Base-by-base conservation (phyloP, 2,329 filamentous ascomycete genomes). In the Chaetomiaceae sp. region DNA sequence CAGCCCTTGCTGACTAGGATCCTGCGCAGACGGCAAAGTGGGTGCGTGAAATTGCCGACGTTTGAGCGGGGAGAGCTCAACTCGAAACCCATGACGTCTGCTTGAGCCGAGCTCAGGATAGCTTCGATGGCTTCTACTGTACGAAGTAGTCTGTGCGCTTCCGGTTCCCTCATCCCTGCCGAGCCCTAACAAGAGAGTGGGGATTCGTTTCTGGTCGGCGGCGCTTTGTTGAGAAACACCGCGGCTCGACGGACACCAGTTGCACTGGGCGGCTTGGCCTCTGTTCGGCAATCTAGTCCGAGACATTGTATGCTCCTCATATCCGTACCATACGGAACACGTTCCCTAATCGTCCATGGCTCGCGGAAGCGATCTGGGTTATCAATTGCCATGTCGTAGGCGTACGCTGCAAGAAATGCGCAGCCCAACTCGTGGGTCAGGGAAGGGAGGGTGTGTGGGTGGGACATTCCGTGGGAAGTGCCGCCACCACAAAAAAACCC, bases 111-210 rank as follows among this genome's bases (percentile, higher is more conserved):
- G 16, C 20, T n/a, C 20, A n/a, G 25, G 20, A 41, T 27, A 42
- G 38, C 48, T 58, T 55, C 49, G 46, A 58, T n/a, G 20, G 49
- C 25, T 50, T 58, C 52, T n/a, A n/a, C n/a, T n/a, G 14, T 51
- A 56, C 46, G 38, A 51, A 10, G 18, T 9, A 53, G 56, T 49
- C 56, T 47, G 53, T 56, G 56, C 44, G 43, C 40, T 10, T 45
- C 49, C 43, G 33, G 41, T 40, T 45, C 20, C n/a, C n/a, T 16
- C n/a, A 51, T 33, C 53, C 41, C 46, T 44, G 51, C 27, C 21
- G 38, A 51, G 48, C 53, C 53, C 48, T 48, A 51, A 44, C n/a
- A n/a, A 41, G 18, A 29, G 25, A 16, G 32, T 30, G 27, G 51
- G 36, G 29, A 38, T 9, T 30, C 16, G 25, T n/a, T 30, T 29